Percentiles rank a stretch among this genome's conserved stretches.
Conservation (phyloP, 257 asterid genomes). For the Mentha longifolia region DNA sequence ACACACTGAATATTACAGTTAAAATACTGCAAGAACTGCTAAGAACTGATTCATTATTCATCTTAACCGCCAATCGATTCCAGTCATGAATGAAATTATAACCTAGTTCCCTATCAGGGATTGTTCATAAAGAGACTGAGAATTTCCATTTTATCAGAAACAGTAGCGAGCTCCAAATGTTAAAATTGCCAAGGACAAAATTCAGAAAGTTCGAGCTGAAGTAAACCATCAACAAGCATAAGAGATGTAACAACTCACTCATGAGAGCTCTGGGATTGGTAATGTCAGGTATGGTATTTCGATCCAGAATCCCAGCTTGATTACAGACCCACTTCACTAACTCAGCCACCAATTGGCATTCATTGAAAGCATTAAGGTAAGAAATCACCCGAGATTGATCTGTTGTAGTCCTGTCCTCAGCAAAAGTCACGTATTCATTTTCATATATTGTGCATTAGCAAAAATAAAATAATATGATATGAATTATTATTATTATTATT, state of each 20-base stretch:
- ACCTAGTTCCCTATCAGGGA: background rate
- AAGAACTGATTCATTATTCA: background rate
- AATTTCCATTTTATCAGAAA: background rate
- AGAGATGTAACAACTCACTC: slow-evolving; percentile 53
- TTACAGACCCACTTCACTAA: slow-evolving; percentile 56
- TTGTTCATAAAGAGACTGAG: slow-evolving; percentile 5
- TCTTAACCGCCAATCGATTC: slow-evolving; percentile 4
- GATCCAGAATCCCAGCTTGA: slow-evolving; percentile 47
- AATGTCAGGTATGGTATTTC: slow-evolving; percentile 36
- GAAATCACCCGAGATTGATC: slow-evolving; percentile 57
- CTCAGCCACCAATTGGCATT: slow-evolving; percentile 58
- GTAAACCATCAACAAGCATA: slow-evolving; percentile 12
- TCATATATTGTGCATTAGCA: slow-evolving; percentile 13
- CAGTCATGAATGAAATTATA: background rate
- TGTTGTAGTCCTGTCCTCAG: slow-evolving; percentile 52
- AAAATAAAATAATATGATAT: background rate
- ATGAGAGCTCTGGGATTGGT: slow-evolving; percentile 66
- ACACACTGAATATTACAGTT: slow-evolving; percentile 15
- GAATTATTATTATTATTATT: slow-evolving; percentile 23
- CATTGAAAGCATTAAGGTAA: slow-evolving; percentile 58
- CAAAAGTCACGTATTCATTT: slow-evolving; percentile 37
- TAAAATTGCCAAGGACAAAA: background rate
- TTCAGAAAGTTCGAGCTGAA: slow-evolving; percentile 20
- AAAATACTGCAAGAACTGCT: slow-evolving; percentile 11
- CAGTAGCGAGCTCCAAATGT: background rate